Conservation (phyloP, 345 rosid species). For the Salix koriyanagi region DNA sequence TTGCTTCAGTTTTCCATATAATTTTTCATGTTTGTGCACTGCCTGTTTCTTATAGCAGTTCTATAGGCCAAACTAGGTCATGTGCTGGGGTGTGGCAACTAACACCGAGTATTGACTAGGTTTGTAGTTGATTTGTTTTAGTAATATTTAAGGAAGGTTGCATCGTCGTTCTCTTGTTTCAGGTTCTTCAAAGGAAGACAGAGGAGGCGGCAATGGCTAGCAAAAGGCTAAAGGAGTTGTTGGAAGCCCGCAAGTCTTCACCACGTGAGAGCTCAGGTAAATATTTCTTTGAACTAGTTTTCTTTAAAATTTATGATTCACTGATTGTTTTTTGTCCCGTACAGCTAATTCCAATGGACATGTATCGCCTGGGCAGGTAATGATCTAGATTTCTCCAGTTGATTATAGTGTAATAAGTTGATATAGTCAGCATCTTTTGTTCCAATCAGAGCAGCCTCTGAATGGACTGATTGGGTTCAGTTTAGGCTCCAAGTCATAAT, state of each 20-base stretch:
- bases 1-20: no score
- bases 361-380: slow-evolving; percentile 81
- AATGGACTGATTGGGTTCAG: slow-evolving; percentile 9
- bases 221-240: slow-evolving; percentile 89
- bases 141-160: no score
- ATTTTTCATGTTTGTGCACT: no score
- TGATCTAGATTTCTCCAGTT: slow-evolving; percentile 4
- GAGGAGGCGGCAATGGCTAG: slow-evolving; percentile 99
- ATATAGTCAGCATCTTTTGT: slow-evolving; percentile 1
- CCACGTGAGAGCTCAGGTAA: slow-evolving; percentile 72
- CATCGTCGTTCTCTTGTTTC: neutral
- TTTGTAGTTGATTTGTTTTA: neutral
- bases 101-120: neutral
- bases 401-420: slow-evolving; percentile 6
- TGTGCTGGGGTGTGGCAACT: no score
- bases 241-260: slow-evolving; percentile 92
- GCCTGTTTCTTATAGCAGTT: no score
- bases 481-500: slow-evolving; percentile 13
- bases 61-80: no score
- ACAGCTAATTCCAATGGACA: slow-evolving; percentile 68
- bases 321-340: slow-evolving; percentile 28
- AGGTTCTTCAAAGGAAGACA: slow-evolving; percentile 98
- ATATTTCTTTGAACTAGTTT: neutral
- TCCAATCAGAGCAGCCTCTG: neutral
- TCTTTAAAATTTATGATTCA: slow-evolving; percentile 11